These are phyloP conservation scores for Irpex sp. DNA, from an alignment of 1,284 basidiomycete species.

Conservation along the genomic window DNA sequence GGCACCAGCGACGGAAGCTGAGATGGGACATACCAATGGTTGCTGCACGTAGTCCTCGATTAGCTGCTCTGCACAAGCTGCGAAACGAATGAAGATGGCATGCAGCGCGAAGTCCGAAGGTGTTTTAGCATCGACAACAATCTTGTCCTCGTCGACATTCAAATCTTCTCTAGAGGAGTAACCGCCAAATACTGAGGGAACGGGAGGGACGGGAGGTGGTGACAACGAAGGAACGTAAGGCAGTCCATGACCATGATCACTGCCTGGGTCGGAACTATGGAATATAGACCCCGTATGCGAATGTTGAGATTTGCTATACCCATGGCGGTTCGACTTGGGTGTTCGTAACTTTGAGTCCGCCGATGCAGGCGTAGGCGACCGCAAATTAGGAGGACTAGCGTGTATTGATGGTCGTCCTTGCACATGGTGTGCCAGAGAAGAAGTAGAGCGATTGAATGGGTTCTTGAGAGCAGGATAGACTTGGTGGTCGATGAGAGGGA, in stretches of 20 bases:
- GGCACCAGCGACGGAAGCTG: background rate
- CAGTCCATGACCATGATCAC: slow-evolving; percentile 52
- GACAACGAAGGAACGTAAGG: slow-evolving; percentile 42
- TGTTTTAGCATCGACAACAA: slow-evolving; percentile 67
- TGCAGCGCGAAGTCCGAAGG: slow-evolving; percentile 86
- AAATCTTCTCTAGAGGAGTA: slow-evolving; percentile 45
- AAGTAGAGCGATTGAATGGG: slow-evolving; percentile 76
- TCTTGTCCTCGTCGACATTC: slow-evolving; percentile 55
- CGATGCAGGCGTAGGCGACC: slow-evolving; percentile 64
- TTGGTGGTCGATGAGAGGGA: slow-evolving; percentile 63
- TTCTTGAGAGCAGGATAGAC: slow-evolving; percentile 69
- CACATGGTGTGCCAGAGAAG: slow-evolving; percentile 50
- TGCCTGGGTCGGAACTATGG: slow-evolving; percentile 64
- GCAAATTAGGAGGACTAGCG: slow-evolving; percentile 40
- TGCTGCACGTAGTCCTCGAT: slow-evolving; percentile 71
- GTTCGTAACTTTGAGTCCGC: slow-evolving; percentile 40
- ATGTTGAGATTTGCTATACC: slow-evolving; percentile 55
- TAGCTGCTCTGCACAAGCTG: slow-evolving; percentile 72
- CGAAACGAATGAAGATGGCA: slow-evolving; percentile 83
- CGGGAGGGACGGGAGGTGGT: slow-evolving; percentile 72
- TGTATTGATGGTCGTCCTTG: slow-evolving; percentile 33
- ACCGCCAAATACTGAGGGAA: slow-evolving; percentile 56
- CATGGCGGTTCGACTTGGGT: slow-evolving; percentile 49
- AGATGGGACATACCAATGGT: slow-evolving; percentile 49
- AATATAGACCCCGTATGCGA: slow-evolving; percentile 72